phyloP scores from a whole-genome alignment of 208 protist species.

The Lotmaria passim region DNA sequence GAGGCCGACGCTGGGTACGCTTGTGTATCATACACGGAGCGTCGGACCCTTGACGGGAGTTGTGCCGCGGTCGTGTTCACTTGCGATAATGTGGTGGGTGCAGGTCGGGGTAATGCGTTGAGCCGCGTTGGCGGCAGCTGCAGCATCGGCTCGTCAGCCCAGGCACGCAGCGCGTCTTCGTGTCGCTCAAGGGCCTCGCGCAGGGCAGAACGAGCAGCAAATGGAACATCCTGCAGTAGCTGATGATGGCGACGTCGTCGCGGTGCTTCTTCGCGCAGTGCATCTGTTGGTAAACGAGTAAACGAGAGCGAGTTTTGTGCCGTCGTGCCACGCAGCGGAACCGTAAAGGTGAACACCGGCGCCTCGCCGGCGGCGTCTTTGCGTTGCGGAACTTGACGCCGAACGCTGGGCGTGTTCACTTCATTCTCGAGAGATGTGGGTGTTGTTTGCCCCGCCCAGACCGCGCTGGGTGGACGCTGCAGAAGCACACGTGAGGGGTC shows the following conservation, averaged over 20 bases:
- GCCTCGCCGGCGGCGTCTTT: background rate
- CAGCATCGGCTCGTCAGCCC: conserved; percentile 22
- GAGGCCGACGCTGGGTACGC: too few relatives aligned
- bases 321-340: background rate
- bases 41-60: too few relatives aligned
- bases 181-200: conserved; percentile 24
- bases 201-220: background rate
- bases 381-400: too few relatives aligned
- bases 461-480: background rate
- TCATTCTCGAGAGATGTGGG: background rate
- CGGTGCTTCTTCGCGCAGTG: background rate
- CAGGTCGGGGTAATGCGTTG: background rate
- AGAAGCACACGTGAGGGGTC: background rate
- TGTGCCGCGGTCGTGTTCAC: too few relatives aligned
- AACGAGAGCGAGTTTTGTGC: background rate
- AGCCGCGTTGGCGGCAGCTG: background rate
- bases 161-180: conserved; percentile 31
- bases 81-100: background rate
- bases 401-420: too few relatives aligned
- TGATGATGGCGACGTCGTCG: too few relatives aligned
- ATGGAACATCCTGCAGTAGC: background rate
- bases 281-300: background rate
- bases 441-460: background rate
- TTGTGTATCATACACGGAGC: too few relatives aligned
- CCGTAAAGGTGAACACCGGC: conserved; percentile 29